These are phyloP conservation scores for Solanum paucissectum DNA, from an alignment of 257 asterid genomes.

Conservation along the genomic window DNA sequence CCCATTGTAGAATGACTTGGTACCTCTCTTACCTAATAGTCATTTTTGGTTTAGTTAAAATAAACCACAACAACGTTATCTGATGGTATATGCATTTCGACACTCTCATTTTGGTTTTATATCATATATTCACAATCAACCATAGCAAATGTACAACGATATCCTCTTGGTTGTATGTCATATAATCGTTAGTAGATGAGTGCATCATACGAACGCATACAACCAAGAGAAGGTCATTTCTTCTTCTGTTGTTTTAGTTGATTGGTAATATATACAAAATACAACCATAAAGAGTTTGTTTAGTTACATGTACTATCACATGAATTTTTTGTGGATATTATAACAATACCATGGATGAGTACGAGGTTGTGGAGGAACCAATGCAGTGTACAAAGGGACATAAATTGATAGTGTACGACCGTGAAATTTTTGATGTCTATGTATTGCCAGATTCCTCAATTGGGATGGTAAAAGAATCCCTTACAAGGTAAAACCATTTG, in stretches of 20 bases:
- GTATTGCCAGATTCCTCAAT: neutral
- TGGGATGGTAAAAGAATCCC: neutral
- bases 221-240: neutral
- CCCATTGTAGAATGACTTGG: neutral
- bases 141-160: neutral
- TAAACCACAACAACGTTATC: neutral
- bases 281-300: too few species aligned
- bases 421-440: rapidly evolving
- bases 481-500: neutral
- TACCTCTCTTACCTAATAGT: neutral
- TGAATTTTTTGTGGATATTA: too few species aligned
- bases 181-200: too few species aligned
- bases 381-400: neutral
- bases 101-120: neutral
- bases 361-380: neutral
- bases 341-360: neutral
- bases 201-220: neutral
- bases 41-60: neutral
- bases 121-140: neutral
- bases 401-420: too few species aligned
- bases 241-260: too few species aligned
- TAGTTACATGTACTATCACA: too few species aligned
- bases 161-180: neutral
- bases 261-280: too few species aligned
- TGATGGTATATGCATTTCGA: too few species aligned